Percentiles rank a stretch among this genome's conserved stretches.
Conservation (phyloP, 1,284 basidiomycete genomes). For the Boletus sp. region DNA sequence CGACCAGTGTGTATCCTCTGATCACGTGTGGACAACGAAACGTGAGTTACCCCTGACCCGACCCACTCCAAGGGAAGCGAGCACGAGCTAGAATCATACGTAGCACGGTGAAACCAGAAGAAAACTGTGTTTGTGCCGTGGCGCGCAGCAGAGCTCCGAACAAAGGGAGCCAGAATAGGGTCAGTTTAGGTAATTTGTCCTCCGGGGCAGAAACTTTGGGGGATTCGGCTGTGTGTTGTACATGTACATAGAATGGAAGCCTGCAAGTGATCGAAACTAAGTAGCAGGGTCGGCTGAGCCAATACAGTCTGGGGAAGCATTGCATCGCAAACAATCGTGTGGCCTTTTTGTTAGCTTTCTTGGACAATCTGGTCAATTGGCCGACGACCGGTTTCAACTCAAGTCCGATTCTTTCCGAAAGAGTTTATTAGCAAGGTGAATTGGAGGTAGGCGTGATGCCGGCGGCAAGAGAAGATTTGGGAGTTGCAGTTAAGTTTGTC, state of each 20-base stretch:
- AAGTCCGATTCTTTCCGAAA: background rate
- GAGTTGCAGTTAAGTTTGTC: background rate
- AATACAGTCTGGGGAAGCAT: background rate
- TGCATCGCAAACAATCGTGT: background rate
- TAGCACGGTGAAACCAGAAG: background rate
- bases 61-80: background rate
- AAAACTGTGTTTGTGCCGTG: background rate
- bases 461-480: background rate
- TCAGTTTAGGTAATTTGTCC: background rate
- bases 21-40: no score
- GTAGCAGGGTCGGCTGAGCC: background rate
- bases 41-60: no score
- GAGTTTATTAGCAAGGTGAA: background rate
- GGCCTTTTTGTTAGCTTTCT: background rate
- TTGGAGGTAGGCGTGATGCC: background rate
- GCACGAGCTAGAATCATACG: background rate
- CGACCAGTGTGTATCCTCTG: background rate
- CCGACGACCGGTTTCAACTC: background rate
- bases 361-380: background rate
- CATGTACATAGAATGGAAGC: background rate
- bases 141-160: no score
- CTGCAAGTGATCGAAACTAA: background rate
- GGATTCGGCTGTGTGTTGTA: background rate
- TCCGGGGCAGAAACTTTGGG: no score
- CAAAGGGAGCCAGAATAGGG: no score